Base-by-base conservation (phyloP, 2,329 filamentous ascomycete genomes). In the Cercospora zeae-maydis region DNA sequence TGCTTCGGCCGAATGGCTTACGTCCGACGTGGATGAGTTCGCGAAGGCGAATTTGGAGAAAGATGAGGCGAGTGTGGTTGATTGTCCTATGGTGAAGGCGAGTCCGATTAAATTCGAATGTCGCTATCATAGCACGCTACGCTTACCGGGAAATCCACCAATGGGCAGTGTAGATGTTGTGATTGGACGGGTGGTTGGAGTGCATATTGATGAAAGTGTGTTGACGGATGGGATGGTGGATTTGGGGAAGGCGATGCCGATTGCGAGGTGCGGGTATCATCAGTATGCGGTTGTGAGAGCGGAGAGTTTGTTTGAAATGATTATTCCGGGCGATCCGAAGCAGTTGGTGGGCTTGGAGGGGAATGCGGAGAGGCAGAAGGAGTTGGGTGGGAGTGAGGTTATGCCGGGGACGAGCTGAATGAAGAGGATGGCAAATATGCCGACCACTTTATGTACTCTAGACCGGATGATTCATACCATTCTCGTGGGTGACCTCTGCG, bases 21-120 rank as follows among this genome's bases (percentile, higher is more conserved):
- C 75, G 0, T 75, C 72, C 9, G 80, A 78, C 0, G 76, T 83
- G 5, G 84, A 87, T 69, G 84, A 87, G 70, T 87, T 87, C 64
- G 75, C 75, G 39, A 73, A 71, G 6, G 82, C 80, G 0, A 77
- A 78, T 0, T 68, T 87, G 11, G 78, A 78, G 42, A 86, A 85
- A 72, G 76, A 79, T 16, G 73, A 74, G 3, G 78, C 78, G 1
- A 72, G 49, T 1, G 34, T 79, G 0, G 75, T 79, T 13, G 69
- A 77, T 2, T 76, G 83, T 2, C 78, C 82, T 0, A 83, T 87
- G 81, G 84, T 87, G 1, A 76, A 77, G 61, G 75, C 75, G 2
- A 81, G 77, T n/a, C 85, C 84, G 0, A 79, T 87, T 2, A 79
- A 81, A 55, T 87, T 87, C 66, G 84, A 87, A 72, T 87, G 84